phyloP scores from a whole-genome alignment of 495 filamentous ascomycete species.

The Penicillium lagena region DNA sequence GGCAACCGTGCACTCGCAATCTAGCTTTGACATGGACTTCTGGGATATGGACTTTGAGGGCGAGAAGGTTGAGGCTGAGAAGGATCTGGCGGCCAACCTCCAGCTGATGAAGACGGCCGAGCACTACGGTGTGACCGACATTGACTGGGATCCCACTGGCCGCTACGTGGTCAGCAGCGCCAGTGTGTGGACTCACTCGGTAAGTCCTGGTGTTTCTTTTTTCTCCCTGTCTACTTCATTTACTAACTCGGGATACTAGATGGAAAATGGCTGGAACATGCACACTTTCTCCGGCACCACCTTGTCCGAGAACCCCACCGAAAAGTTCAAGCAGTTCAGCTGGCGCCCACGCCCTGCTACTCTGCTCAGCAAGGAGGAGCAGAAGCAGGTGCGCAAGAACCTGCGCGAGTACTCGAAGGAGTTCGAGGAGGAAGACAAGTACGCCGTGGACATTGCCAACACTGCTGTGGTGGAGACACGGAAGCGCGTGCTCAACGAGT shows the following conservation, averaged over 20 bases:
- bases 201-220: slow-evolving; percentile 43
- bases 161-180: slow-evolving; percentile 90
- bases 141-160: slow-evolving; percentile 96
- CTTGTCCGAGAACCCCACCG: slow-evolving; percentile 85
- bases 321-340: slow-evolving; percentile 94
- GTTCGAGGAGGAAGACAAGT: slow-evolving; percentile 92
- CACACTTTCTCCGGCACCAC: slow-evolving; percentile 92
- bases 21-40: slow-evolving; percentile 94
- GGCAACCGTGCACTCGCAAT: slow-evolving; percentile 83
- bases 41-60: slow-evolving; percentile 97
- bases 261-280: slow-evolving; percentile 98
- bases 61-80: slow-evolving; percentile 85
- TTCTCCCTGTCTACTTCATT: not conserved
- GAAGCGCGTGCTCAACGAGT: slow-evolving; percentile 79
- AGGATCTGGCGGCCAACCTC: slow-evolving; percentile 90
- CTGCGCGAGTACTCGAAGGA: slow-evolving; percentile 89
- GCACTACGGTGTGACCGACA: slow-evolving; percentile 95
- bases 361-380: slow-evolving; percentile 86
- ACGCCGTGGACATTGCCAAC: slow-evolving; percentile 86
- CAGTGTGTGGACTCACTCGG: slow-evolving; percentile 88
- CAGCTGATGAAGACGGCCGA: slow-evolving; percentile 87
- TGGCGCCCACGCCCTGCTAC: slow-evolving; percentile 91
- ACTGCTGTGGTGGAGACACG: slow-evolving; percentile 86
- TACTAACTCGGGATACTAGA: slow-evolving; percentile 51
- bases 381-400: slow-evolving; percentile 97